These are phyloP conservation scores for Colletotrichum theobromicola DNA, from an alignment of 2,329 filamentous ascomycete genomes.

Conservation along the genomic window DNA sequence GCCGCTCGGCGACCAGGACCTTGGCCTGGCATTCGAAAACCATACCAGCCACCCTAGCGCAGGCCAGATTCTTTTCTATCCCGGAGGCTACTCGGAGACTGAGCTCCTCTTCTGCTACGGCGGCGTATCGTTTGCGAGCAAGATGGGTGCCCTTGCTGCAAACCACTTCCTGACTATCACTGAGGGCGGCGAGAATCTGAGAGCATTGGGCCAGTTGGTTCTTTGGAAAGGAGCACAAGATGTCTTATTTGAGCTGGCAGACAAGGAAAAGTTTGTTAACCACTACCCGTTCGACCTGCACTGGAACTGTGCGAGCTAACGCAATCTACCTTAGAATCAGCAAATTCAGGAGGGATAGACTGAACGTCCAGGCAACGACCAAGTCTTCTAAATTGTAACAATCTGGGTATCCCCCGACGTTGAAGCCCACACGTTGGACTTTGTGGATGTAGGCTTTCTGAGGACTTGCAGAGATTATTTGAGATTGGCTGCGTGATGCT, in stretches of 20 bases:
- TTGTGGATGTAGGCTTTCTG: not conserved
- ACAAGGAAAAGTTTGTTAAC: not conserved
- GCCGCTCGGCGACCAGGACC: not conserved
- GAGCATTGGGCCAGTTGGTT: not conserved
- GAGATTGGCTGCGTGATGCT: not conserved
- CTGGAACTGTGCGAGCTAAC: not conserved
- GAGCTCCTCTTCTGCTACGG: not conserved
- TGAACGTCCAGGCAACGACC: not conserved
- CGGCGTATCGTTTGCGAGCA: not conserved
- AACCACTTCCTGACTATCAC: not conserved
- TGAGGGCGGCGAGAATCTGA: not conserved
- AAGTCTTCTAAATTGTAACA: not conserved
- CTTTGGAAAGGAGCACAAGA: not conserved
- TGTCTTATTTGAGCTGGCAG: not conserved
- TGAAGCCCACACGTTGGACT: not conserved
- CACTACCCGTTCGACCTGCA: not conserved
- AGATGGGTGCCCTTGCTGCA: not conserved
- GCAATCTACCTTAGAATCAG: not conserved
- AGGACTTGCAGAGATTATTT: not conserved
- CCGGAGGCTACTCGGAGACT: not conserved
- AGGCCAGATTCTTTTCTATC: not conserved
- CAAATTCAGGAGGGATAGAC: not conserved
- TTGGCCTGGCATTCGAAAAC: not conserved
- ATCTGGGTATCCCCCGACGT: not conserved
- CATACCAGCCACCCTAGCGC: not conserved